Base-by-base conservation (phyloP, 495 filamentous ascomycete species). In the Peziza echinospora region DNA sequence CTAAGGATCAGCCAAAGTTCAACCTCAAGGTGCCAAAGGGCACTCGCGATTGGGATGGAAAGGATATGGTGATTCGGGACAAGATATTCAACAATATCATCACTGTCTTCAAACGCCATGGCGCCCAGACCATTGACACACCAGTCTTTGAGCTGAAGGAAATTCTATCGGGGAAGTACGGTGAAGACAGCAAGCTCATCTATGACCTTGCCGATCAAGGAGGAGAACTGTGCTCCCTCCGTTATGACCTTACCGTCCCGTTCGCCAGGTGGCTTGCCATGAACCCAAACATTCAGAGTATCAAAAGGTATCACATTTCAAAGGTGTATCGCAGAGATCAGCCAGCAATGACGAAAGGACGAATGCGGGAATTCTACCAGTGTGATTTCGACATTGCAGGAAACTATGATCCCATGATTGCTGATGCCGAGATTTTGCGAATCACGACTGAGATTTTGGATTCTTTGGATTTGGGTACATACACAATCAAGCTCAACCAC, bases 341-440 rank as follows among this genome's bases (percentile, higher is more conserved):
- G 44, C 67, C 67, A 1, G 80, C 80, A 46, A 81, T 89, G 68
- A 78, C 73, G 45, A 85, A 85, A 60, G 89, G 89, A 44, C 73
- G 84, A 5, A 87, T 94, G 80, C 72, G 89, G 49, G 87, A 97
- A 63, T 93, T 97, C 64, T 92, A 91, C 63, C 87, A 96, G 67
- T 93, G 86, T 63, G 87, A 96, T 63, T 92, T 94, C 59, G 87
- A 96, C 62, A 84, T 94, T 65, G 87, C 87, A 21, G 87, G 86
- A 49, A 62, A 66, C 25, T 91, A 83, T 61, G 87, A 94, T 56
- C 61, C 80, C n/a, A 94, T 96, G 87, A 67, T 94, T 21, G 83
- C 87, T 41, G 87, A 94, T 62, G 83, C 87, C n/a, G 87, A 94
- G 66, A 78, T 93, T 46, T 62, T 96, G 49, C 65, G 78, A 37